Evolutionary conservation across 2,329 filamentous ascomycete species (phyloP).

Genomic region (Sclerotinia nivalis): DNA sequence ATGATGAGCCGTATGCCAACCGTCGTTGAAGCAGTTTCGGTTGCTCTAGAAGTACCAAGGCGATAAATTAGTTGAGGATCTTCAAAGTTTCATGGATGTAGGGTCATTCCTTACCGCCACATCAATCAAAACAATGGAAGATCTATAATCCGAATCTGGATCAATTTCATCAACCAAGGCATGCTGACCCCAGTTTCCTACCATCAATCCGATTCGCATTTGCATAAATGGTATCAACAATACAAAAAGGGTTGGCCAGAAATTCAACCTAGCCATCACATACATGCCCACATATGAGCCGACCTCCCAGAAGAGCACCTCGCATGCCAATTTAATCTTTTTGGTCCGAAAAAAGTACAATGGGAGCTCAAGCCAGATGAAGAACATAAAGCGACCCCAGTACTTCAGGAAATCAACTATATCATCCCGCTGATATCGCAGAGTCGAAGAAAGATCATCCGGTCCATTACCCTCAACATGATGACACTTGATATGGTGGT

Average conservation of each 20-base stretch:
- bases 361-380: conserved; percentile 75
- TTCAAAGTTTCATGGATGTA: neutral
- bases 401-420: conserved; percentile 68
- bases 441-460: conserved; percentile 72
- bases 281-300: conserved; percentile 58
- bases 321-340: conserved; percentile 55
- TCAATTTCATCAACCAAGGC: conserved; percentile 75
- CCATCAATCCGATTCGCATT: conserved; percentile 72
- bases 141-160: conserved; percentile 75
- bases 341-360: conserved; percentile 68
- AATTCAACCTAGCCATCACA: conserved; percentile 52
- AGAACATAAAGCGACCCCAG: conserved; percentile 69
- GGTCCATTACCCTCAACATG: conserved; percentile 81
- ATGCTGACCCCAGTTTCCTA: conserved; percentile 84
- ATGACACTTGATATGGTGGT: conserved; percentile 84
- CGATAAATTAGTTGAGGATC: conserved; percentile 24
- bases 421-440: conserved; percentile 74
- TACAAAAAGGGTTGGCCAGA: conserved; percentile 56
- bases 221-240: conserved; percentile 66
- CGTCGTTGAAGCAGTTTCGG: conserved; percentile 80
- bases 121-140: conserved; percentile 77
- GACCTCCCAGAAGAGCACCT: conserved; percentile 62
- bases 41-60: conserved; percentile 59
- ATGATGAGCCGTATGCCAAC: conserved; percentile 80
- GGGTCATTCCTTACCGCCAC: conserved; percentile 61